phyloP scores from a whole-genome alignment of 2,329 filamentous ascomycete genomes.

The Didymella arachidicola region DNA sequence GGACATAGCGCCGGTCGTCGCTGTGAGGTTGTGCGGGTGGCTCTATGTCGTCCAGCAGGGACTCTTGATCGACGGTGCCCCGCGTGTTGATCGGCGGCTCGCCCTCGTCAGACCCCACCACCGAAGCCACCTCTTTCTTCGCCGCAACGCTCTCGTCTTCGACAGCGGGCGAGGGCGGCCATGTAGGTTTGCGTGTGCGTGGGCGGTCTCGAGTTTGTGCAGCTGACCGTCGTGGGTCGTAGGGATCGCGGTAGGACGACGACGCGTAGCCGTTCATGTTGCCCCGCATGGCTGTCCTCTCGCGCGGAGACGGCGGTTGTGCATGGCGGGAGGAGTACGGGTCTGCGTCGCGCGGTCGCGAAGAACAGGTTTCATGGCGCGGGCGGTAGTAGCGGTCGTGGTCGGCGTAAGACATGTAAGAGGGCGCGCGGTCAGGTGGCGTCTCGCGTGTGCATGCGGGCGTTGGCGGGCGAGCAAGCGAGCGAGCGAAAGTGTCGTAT shows the following conservation, averaged over 20 bases:
- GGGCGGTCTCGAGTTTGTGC: conserved; percentile 31
- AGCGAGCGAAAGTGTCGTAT: background rate
- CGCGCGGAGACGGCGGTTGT: conserved; percentile 5
- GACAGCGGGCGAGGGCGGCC: conserved; percentile 70
- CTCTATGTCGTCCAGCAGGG: conserved; percentile 69
- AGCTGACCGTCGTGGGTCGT: conserved; percentile 28
- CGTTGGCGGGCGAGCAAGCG: background rate
- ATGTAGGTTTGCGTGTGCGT: conserved; percentile 38
- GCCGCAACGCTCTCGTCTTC: conserved; percentile 73
- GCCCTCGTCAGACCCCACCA: conserved; percentile 41
- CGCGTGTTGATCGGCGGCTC: conserved; percentile 68
- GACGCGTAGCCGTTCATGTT: conserved; percentile 28
- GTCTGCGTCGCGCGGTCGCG: conserved; percentile 35
- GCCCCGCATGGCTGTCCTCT: conserved; percentile 18
- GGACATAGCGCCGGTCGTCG: conserved; percentile 71
- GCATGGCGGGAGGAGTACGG: conserved; percentile 15
- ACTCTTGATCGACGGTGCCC: conserved; percentile 73
- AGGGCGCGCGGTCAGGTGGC: conserved; percentile 16
- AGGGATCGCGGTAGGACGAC: conserved; percentile 21
- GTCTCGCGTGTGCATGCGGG: conserved; percentile 14
- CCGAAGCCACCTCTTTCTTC: conserved; percentile 64
- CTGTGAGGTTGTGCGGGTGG: conserved; percentile 50
- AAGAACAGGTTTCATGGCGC: conserved; percentile 12
- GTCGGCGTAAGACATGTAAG: conserved; percentile 37
- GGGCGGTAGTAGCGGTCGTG: conserved; percentile 33